Percentiles rank a stretch among this genome's conserved stretches.
These are phyloP conservation scores for Hippophae gyantsensis DNA, from an alignment of 306 rosid species.

Conservation along the genomic window DNA sequence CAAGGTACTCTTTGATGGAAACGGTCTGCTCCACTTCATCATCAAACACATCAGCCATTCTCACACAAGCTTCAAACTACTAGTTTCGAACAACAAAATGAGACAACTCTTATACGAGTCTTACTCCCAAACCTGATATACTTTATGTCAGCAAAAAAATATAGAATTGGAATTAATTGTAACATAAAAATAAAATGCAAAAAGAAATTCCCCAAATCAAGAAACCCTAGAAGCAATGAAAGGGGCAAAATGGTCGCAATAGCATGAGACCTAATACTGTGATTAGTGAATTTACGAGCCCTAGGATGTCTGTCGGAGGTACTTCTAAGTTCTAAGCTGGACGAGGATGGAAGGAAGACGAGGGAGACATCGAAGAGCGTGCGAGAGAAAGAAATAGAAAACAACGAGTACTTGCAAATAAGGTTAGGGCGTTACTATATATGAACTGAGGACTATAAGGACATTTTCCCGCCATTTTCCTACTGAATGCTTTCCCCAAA, in stretches of 20 bases:
- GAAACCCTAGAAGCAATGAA: constrained; percentile 42
- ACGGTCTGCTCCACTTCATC: constrained; percentile 64
- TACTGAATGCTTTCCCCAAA: too few species aligned
- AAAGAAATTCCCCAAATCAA: constrained; percentile 1
- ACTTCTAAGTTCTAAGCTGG: background rate
- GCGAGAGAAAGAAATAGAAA: background rate
- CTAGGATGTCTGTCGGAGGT: background rate
- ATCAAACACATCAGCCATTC: constrained; percentile 54
- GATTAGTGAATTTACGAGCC: background rate
- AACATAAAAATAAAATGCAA: background rate
- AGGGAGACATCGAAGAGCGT: background rate
- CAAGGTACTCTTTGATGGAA: constrained; percentile 69
- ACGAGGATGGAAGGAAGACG: background rate
- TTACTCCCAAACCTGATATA: constrained; percentile 3
- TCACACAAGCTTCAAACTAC: constrained; percentile 7
- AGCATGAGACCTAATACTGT: constrained; percentile 16
- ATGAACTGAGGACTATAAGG: constrained; percentile 22
- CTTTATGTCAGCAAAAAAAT: background rate
- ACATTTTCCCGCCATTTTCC: constrained; percentile 35
- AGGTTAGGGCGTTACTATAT: constrained; percentile 9
- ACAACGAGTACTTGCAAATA: background rate
- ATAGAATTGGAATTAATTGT: background rate
- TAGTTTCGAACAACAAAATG: background rate
- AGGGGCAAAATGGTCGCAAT: constrained; percentile 1
- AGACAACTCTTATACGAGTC: background rate